These are phyloP conservation scores for Fusarium ramigenum DNA, from an alignment of 2,329 filamentous ascomycete genomes.

Conservation along the genomic window DNA sequence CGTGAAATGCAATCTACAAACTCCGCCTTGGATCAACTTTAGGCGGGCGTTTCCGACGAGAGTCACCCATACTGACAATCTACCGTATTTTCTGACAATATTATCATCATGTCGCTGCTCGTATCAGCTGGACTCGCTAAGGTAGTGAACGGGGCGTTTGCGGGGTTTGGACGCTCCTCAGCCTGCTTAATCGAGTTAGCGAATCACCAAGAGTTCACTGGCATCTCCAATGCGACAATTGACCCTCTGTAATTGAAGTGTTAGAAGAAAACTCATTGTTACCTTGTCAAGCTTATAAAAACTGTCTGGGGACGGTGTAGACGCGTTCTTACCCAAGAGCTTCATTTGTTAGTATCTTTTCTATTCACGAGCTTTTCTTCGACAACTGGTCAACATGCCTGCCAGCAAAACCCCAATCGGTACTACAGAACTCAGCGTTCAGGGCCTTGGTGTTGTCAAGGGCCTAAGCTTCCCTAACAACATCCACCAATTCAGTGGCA, in stretches of 20 bases:
- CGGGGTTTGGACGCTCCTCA: not conserved
- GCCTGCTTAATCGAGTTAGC: not conserved
- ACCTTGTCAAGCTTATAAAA: not conserved
- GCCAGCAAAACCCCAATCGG: not conserved
- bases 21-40: not conserved
- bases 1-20: not conserved
- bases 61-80: too few species aligned
- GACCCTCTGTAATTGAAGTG: not conserved
- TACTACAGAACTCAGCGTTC: not conserved
- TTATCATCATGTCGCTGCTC: too few species aligned
- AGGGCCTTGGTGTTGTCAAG: not conserved
- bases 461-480: conserved; percentile 10
- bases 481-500: conserved; percentile 24
- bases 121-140: not conserved
- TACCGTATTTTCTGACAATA: not conserved
- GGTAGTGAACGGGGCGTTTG: not conserved
- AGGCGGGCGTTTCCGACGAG: not conserved
- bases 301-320: rapidly evolving
- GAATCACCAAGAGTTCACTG: too few species aligned
- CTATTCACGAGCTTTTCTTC: not conserved
- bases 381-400: not conserved
- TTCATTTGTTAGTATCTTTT: not conserved
- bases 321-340: too few species aligned
- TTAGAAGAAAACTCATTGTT: not conserved
- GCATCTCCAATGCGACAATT: not conserved